Evolutionary conservation across 371 early-diverging fungal species (phyloP).

Genomic region (Actinomortierella ambigua): DNA sequence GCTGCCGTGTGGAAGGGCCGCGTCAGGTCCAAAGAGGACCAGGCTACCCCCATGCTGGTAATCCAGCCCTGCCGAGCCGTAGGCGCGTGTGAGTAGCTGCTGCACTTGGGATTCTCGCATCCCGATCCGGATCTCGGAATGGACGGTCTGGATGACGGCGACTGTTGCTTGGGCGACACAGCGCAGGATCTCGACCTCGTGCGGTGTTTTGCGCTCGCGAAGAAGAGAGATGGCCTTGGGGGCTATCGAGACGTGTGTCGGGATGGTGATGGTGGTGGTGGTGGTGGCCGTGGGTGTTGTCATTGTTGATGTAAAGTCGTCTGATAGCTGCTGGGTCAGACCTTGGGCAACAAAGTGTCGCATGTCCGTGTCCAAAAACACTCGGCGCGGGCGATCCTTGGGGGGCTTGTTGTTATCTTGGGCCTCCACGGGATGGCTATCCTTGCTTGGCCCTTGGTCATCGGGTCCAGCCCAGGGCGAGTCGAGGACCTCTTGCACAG

Average conservation of each 20-base stretch:
- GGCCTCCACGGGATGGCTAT: background rate
- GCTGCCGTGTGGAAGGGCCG: constrained; percentile 64
- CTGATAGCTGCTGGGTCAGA: constrained; percentile 19
- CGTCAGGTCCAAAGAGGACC: constrained; percentile 61
- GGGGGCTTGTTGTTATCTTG: constrained; percentile 9
- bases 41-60: constrained; percentile 49
- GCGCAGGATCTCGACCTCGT: constrained; percentile 57
- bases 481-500: constrained; percentile 38
- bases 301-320: constrained; percentile 4
- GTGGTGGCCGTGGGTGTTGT: no score
- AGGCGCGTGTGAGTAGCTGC: constrained; percentile 45
- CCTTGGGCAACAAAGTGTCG: constrained; percentile 58
- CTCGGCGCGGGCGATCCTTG: constrained; percentile 10
- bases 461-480: constrained; percentile 25
- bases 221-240: constrained; percentile 49
- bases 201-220: constrained; percentile 55
- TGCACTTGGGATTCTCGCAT: constrained; percentile 55
- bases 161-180: constrained; percentile 59
- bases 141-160: constrained; percentile 54
- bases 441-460: constrained; percentile 4
- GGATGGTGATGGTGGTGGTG: no score
- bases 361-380: constrained; percentile 54
- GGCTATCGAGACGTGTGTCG: constrained; percentile 46
- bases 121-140: constrained; percentile 49
- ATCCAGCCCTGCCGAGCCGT: constrained; percentile 48